Evolutionary conservation across 1,284 basidiomycete species (phyloP).

Genomic region (Ustilago cynodontis): DNA sequence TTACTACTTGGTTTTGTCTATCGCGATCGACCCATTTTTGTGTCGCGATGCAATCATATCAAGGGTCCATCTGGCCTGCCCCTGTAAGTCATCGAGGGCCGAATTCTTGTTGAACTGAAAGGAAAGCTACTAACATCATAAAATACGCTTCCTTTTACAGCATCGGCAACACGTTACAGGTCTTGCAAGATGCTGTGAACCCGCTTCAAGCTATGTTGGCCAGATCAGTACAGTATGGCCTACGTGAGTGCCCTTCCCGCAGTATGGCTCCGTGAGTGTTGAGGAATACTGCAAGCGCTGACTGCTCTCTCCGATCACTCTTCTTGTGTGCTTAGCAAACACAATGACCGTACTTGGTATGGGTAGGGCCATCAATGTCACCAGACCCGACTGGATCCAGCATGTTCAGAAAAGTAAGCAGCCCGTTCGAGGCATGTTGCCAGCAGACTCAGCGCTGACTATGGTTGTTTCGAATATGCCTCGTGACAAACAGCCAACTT

Average conservation of each 20-base stretch:
- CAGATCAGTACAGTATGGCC: neutral
- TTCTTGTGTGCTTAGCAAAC: neutral
- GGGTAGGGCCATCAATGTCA: slow-evolving; percentile 21
- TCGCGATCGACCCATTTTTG: neutral
- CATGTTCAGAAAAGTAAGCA: slow-evolving; percentile 25
- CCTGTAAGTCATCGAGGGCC: neutral
- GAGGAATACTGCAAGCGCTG: neutral
- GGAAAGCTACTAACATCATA: neutral
- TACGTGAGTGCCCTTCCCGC: neutral
- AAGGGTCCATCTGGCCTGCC: neutral
- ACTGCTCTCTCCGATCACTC: neutral
- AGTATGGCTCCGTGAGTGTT: too few relatives aligned
- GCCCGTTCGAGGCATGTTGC: neutral
- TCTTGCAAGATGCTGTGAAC: neutral
- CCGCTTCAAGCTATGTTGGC: neutral
- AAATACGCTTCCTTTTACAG: neutral
- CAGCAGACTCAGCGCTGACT: neutral
- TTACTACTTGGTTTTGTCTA: neutral
- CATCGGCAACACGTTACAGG: neutral
- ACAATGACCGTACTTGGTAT: slow-evolving; percentile 12
- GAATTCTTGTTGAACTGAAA: neutral
- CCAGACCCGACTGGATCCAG: slow-evolving; percentile 29
- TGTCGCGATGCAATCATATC: neutral
- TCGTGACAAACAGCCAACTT: slow-evolving; percentile 10
- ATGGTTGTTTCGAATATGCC: neutral